Percentiles rank a stretch among this genome's conserved stretches.
Conservation (phyloP, 1,284 basidiomycete species). For the Mrakiaceae sp. region DNA sequence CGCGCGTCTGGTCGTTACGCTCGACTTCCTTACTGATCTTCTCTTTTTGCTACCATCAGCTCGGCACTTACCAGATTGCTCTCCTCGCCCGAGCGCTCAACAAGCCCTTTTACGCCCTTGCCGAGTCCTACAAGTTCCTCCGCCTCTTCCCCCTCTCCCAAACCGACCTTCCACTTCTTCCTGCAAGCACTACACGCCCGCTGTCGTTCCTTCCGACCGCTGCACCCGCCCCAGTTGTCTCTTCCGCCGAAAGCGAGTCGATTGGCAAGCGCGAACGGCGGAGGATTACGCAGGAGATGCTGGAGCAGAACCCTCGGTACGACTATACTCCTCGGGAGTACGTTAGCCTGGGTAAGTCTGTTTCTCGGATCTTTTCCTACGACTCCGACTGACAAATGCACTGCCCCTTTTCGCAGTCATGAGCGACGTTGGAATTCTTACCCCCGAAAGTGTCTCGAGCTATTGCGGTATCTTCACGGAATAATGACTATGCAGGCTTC, state of each 20-base stretch:
- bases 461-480: conserved; percentile 12
- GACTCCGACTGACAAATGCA: too few relatives aligned
- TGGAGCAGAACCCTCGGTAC: conserved; percentile 54
- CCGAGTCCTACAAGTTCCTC: conserved; percentile 97
- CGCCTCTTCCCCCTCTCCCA: conserved; percentile 92
- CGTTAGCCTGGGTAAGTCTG: conserved; percentile 48
- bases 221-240: conserved; percentile 1
- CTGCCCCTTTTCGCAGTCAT: conserved; percentile 43
- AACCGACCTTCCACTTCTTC: conserved; percentile 66
- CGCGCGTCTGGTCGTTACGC: background rate
- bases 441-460: conserved; percentile 71
- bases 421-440: conserved; percentile 81
- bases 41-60: conserved; percentile 23
- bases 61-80: conserved; percentile 92
- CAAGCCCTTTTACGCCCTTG: conserved; percentile 93
- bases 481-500: background rate
- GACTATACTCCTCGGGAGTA: conserved; percentile 14
- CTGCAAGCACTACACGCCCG: conserved; percentile 43
- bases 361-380: too few relatives aligned
- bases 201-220: conserved; percentile 32
- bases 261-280: background rate
- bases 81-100: conserved; percentile 88
- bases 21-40: background rate
- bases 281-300: conserved; percentile 13
- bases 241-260: conserved; percentile 9